These are phyloP conservation scores for Ilyonectria sp. DNA, from an alignment of 2,329 filamentous ascomycete species.

Conservation along the genomic window DNA sequence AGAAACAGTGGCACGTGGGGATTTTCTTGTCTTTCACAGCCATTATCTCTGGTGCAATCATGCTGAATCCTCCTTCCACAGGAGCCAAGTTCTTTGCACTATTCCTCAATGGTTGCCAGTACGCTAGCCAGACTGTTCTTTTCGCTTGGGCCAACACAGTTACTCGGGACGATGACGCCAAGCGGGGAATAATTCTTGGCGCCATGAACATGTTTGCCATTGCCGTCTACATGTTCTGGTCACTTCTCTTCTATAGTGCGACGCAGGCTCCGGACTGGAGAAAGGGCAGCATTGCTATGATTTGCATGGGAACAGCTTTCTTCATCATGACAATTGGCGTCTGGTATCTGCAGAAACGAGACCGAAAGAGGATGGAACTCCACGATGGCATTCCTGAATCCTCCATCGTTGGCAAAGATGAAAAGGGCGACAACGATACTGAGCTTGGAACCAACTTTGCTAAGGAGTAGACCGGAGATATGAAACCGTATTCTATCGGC, in stretches of 20 bases:
- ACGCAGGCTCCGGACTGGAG: conserved; percentile 26
- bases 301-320: background rate
- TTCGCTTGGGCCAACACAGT: conserved; percentile 36
- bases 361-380: too few species aligned
- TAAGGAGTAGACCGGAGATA: too few species aligned
- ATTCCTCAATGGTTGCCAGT: conserved; percentile 29
- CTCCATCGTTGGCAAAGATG: too few species aligned
- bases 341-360: too few species aligned
- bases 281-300: conserved; percentile 34
- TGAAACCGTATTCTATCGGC: too few species aligned
- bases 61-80: background rate
- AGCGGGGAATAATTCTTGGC: conserved; percentile 29
- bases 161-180: conserved; percentile 31
- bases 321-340: too few species aligned
- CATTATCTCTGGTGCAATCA: conserved; percentile 30
- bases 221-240: conserved; percentile 31
- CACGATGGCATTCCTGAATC: too few species aligned
- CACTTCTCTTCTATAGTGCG: conserved; percentile 26
- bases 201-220: conserved; percentile 33
- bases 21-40: background rate
- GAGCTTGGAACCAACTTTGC: too few species aligned
- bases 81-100: conserved; percentile 31
- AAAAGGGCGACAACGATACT: too few species aligned
- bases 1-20: too few species aligned
- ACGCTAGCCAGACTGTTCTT: conserved; percentile 24